Evolutionary conservation across 2,329 filamentous ascomycete species (phyloP), one percentile per base, ranked within the genome.

Genomic region (Beauveria australis): DNA sequence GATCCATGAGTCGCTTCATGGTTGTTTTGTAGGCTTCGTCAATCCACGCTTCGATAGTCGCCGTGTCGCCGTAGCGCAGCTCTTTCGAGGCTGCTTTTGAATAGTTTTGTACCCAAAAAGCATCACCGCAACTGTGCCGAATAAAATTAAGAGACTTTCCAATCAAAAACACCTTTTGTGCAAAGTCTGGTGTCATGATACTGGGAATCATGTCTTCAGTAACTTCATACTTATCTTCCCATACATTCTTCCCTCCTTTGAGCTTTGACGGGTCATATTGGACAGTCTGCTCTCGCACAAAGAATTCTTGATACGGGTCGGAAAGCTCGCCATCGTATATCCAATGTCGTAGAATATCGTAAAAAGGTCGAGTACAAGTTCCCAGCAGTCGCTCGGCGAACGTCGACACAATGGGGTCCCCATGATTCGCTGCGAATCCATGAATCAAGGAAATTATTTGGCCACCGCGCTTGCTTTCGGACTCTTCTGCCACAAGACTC

Each of bases 131-230:
- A 66, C 92, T 93, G 73, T 97, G 92, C 26, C 94, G 88, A 71
- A 99, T 97, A 74, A 99, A 99, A 74, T 99, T 99, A 59, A 99
- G 81, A 4, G 92, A 96, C 73, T 99, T 99, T 61, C 94, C 94
- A 67, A 99, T 99, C 8, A 99, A 78, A 68, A 97, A 97, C 6
- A 99, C 91, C 70, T 97, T 97, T 66, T 94, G 91, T 0, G 94
- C 92, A 74, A 99, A 97, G 63, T 96, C 92, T 49, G 89, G 82
- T 0, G 91, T 95, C 66, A 97, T 92, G 69, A 97, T 97, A 47
- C 88, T 92, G 0, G 94, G 94, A 26, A 97, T 87, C 89, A 97
- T 94, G 53, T 84, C 81, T 62, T 89, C 82, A 66, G 90, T 87
- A 44, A 97, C 81, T 69, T 91, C 89, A 75, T 96, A 99, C 72